Base-by-base conservation (phyloP, 371 early-diverging fungal species). In the Entomophthora muscae region DNA sequence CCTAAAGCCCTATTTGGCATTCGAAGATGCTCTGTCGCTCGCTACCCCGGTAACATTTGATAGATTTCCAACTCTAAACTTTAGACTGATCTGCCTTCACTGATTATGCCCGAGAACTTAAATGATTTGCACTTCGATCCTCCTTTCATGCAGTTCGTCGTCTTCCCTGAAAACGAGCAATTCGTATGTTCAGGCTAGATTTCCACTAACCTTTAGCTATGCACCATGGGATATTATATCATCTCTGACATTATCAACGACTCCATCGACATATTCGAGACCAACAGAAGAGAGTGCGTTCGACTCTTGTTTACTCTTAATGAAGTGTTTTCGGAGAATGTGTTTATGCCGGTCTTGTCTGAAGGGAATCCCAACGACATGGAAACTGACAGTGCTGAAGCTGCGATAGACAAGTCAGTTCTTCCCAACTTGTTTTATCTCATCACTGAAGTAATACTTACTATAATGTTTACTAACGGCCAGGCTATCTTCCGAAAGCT, bases 221-320 rank as follows among this genome's bases (percentile, higher is more conserved):
- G 52, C 88, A 82, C 70, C 31, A 55, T 55, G 1, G 60, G 27
- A 3, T 61, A 61, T 30, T 61, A 61, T n/a, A 53, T 61, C 17
- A 61, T 61, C 52, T 52, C 84, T 66, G 95, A 95, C 70, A 69
- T 84, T 22, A 76, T 86, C 53, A 66, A 75, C 0, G 95, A 95
- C 68, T 84, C 82, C 0, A 70, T 93, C 26, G 73, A 82, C 33
- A 74, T 90, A 55, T 89, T 88, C 63, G 84, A 87, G 66, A 73
- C 79, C 33, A 88, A 88, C 69, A 87, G 88, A 64, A 86, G 86
- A 72, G 90, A 89, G 69, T 86, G 88, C 67, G 81, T 82, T 53
- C 80, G 78, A 61, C 84, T 81, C 66, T 65, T 89, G 24, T 67
- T 86, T 64, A 78, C 76, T 64, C 71, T 86, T 64, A 75, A 75